A percentile compares a stretch with the other conserved stretches of the same genome.
Evolutionary conservation across 176 grass and related monocot genomes (phyloP).

Genomic region (Aechmea fasciata): DNA sequence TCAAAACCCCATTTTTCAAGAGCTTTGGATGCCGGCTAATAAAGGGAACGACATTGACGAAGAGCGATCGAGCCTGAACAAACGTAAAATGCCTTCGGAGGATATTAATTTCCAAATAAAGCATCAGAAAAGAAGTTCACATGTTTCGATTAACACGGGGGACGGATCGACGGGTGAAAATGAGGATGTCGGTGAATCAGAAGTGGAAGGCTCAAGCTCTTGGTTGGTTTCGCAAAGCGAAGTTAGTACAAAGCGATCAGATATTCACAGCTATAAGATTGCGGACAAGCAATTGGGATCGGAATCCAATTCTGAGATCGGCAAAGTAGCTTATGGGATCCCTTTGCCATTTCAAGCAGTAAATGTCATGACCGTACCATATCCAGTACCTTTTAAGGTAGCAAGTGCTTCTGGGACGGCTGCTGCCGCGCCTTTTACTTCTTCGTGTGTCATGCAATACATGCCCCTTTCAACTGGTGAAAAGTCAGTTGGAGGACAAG

Average conservation of each 20-base stretch:
- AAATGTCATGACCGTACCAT: conserved; percentile 25
- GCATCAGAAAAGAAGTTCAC: conserved; percentile 43
- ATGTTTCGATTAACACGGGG: conserved; percentile 64
- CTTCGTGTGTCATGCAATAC: conserved; percentile 41
- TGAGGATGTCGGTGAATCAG: conserved; percentile 81
- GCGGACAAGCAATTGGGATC: conserved; percentile 47
- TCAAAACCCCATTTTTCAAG: conserved; percentile 35
- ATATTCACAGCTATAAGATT: conserved; percentile 26
- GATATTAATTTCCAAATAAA: conserved; percentile 56
- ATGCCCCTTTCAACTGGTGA: conserved; percentile 46
- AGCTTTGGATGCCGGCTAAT: conserved; percentile 32
- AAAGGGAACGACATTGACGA: conserved; percentile 40
- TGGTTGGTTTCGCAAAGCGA: conserved; percentile 72
- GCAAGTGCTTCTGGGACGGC: conserved; percentile 28
- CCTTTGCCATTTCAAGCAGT: conserved; percentile 36
- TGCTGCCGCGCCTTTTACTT: conserved; percentile 31
- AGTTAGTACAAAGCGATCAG: conserved; percentile 41
- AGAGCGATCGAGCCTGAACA: conserved; percentile 35
- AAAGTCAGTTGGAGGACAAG: conserved; percentile 17
- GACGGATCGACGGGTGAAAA: conserved; percentile 97
- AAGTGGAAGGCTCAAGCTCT: conserved; percentile 85
- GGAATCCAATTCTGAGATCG: conserved; percentile 31
- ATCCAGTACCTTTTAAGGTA: conserved; percentile 37
- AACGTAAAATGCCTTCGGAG: conserved; percentile 43
- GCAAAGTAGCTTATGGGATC: conserved; percentile 36